Conservation (phyloP, 345 rosid species). For the Hypericum androsaemum region DNA sequence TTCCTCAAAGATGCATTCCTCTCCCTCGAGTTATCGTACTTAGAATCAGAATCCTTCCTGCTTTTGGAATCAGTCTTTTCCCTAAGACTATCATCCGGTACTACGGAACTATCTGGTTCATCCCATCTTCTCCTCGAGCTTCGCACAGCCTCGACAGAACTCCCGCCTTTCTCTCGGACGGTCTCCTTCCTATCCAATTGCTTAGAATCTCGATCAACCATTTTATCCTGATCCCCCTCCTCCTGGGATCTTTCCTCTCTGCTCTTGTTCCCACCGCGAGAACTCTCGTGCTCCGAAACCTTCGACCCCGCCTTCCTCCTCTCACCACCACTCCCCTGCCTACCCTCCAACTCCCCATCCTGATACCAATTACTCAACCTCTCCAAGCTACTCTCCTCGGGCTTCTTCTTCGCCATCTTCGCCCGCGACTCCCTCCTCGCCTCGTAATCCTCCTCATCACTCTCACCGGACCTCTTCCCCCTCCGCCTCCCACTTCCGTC, state of each 20-base stretch:
- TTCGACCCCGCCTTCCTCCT: constrained; percentile 46
- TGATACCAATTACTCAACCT: constrained; percentile 81
- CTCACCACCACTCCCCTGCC: constrained; percentile 47
- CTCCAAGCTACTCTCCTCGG: constrained; percentile 88
- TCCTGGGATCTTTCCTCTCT: constrained; percentile 59
- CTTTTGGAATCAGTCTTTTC: constrained; percentile 47
- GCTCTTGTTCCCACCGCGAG: constrained; percentile 45
- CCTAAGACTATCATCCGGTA: constrained; percentile 38
- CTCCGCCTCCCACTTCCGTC: constrained; percentile 46
- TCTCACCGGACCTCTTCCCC: constrained; percentile 50
- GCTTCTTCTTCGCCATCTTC: constrained; percentile 61
- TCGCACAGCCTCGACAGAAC: constrained; percentile 48
- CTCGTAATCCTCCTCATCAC: constrained; percentile 66
- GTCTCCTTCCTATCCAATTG: constrained; percentile 59
- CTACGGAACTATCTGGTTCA: constrained; percentile 41
- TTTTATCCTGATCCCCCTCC: constrained; percentile 43
- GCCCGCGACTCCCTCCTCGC: constrained; percentile 34
- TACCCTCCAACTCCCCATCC: constrained; percentile 71
- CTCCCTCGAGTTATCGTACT: constrained; percentile 43
- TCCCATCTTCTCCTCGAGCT: constrained; percentile 86
- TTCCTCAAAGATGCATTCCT: constrained; percentile 34
- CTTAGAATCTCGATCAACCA: constrained; percentile 46
- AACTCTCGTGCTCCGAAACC: constrained; percentile 46
- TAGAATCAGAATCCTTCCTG: constrained; percentile 55
- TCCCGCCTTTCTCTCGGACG: constrained; percentile 58